Conservation (phyloP, 2,329 filamentous ascomycete species). For the Xenosphaeropsis pyriputrescens region DNA sequence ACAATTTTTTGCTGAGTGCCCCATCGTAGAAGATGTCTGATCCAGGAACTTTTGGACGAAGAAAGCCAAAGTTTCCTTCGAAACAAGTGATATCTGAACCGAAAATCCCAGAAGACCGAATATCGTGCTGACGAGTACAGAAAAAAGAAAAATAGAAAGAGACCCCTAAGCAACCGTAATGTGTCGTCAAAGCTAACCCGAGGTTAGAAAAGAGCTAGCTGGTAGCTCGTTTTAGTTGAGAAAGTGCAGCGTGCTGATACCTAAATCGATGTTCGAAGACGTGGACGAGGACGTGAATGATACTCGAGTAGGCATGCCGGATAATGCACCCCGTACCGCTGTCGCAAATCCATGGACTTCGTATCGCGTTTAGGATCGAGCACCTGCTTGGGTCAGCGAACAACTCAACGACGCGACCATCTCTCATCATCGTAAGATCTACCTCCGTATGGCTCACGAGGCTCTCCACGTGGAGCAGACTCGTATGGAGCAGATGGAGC, state of each 20-base stretch:
- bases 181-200: slow-evolving; percentile 14
- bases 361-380: slow-evolving; percentile 21
- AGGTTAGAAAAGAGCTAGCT: slow-evolving; percentile 14
- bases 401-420: slow-evolving; percentile 18
- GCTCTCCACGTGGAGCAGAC: slow-evolving; percentile 24
- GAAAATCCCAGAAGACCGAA: slow-evolving; percentile 15
- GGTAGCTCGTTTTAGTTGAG: slow-evolving; percentile 11
- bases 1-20: slow-evolving; percentile 18
- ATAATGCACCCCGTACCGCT: slow-evolving; percentile 9
- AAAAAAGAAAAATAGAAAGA: slow-evolving; percentile 9
- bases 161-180: too few species aligned
- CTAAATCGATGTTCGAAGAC: slow-evolving; percentile 17
- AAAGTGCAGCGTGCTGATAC: slow-evolving; percentile 5
- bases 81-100: slow-evolving; percentile 13
- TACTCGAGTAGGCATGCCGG: slow-evolving; percentile 1
- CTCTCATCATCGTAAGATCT: slow-evolving; percentile 20
- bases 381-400: slow-evolving; percentile 20
- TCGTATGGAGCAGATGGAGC: slow-evolving; percentile 25
- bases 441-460: slow-evolving; percentile 27
- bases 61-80: slow-evolving; percentile 9
- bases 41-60: slow-evolving; percentile 15
- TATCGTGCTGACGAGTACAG: slow-evolving; percentile 16
- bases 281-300: slow-evolving; percentile 16
- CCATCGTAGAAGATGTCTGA: slow-evolving; percentile 17
- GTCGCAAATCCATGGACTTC: slow-evolving; percentile 21